Base-by-base conservation (phyloP, 2,329 filamentous ascomycete genomes). In the Escovopsis sp. region DNA sequence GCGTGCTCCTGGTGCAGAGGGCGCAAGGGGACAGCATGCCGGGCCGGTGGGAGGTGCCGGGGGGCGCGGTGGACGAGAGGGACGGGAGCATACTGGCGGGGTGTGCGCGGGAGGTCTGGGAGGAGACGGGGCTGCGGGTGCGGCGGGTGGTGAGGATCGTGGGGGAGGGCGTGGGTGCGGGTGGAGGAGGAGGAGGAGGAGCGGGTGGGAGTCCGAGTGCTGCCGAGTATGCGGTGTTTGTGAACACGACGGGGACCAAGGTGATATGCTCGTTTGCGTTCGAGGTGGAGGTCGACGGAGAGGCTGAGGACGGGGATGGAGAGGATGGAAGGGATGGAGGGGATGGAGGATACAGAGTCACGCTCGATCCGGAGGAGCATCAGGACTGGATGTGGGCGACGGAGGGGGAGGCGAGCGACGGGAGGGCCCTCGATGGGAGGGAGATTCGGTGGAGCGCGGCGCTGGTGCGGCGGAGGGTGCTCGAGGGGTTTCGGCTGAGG, bases 11-110 rank as follows among this genome's bases (percentile, higher is more conserved):
- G 18, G 49, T 72, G 9, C 68, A 69, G 51, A 66, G 68, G 51
- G 63, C 66, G 26, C 47, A 59, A 6, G 54, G 60, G 48, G 67
- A 70, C 53, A 64, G 55, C 42, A 62, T 64, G 55, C 68, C 69
- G 3, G 53, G 61, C 43, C 53, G 48, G 4, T 73, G 70, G 70
- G 70, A 73, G 45, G 47, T 62, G 1, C 69, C 70, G 1, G 70
- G 70, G 19, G 70, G 70, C n/a, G 63, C 57, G 1, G 62, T 63
- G 35, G 70, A 72, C 40, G 40, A 52, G 0, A 53, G 55, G 1
- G 68, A 72, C 46, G 37, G 46, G 6, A 64, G 52, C 11, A 58
- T 73, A 4, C 55, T 73, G 4, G 49, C 61, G 38, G 63, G 59
- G 12, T 63, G 61, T n/a, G 64, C 60, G 12, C 60, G 70, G 12